A percentile compares a stretch with the other conserved stretches of the same genome.
phyloP scores from a whole-genome alignment of 495 filamentous ascomycete species.

The Aspergillus panamensis region DNA sequence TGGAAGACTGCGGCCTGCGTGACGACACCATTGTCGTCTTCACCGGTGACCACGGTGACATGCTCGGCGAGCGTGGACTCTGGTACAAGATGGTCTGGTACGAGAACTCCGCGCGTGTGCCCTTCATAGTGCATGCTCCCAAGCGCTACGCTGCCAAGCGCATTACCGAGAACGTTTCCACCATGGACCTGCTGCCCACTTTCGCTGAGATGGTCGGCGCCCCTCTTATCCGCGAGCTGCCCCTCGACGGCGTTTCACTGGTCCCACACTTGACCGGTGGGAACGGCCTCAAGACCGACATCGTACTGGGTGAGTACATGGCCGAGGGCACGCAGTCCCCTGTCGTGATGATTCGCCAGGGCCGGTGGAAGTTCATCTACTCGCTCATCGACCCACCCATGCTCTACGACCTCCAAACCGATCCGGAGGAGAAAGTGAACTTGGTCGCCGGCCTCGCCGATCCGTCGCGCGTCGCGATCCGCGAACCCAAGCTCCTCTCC shows the following conservation, averaged over 20 bases:
- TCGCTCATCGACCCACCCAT: slow-evolving; percentile 76
- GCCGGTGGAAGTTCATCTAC: slow-evolving; percentile 77
- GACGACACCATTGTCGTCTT: slow-evolving; percentile 85
- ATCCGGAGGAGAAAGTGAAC: slow-evolving; percentile 73
- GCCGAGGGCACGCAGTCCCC: slow-evolving; percentile 83
- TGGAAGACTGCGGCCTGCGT: slow-evolving; percentile 70
- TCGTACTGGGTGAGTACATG: slow-evolving; percentile 83
- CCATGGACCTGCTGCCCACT: slow-evolving; percentile 80
- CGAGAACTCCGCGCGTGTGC: slow-evolving; percentile 78
- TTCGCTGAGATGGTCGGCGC: slow-evolving; percentile 75
- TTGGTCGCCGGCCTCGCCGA: slow-evolving; percentile 47
- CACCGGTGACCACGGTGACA: slow-evolving; percentile 86
- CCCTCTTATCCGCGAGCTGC: slow-evolving; percentile 56
- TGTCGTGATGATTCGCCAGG: slow-evolving; percentile 85
- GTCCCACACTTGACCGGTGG: slow-evolving; percentile 64
- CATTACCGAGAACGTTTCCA: slow-evolving; percentile 74
- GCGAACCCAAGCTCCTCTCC: slow-evolving; percentile 17
- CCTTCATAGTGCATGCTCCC: slow-evolving; percentile 72
- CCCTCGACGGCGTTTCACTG: slow-evolving; percentile 74
- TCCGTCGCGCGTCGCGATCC: neutral
- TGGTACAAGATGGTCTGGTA: slow-evolving; percentile 97
- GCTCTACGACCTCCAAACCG: slow-evolving; percentile 68
- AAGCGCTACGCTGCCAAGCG: slow-evolving; percentile 61
- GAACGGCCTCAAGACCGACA: slow-evolving; percentile 56
- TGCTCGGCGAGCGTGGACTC: slow-evolving; percentile 82